A percentile compares a stretch with the other conserved stretches of the same genome.
phyloP scores from a whole-genome alignment of 2,329 filamentous ascomycete genomes.

The Neonectria faginata region DNA sequence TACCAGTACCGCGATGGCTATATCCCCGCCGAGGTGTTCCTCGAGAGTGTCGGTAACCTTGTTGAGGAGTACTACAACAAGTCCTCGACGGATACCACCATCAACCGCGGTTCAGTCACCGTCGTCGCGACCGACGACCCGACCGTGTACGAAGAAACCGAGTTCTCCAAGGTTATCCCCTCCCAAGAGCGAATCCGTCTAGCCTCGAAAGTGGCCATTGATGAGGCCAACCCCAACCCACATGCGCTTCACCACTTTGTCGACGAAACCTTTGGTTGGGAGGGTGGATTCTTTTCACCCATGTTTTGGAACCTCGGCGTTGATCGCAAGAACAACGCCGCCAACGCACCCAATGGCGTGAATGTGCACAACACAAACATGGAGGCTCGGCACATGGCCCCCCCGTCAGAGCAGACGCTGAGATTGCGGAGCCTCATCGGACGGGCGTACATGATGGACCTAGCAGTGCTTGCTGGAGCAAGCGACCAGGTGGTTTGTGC shows the following conservation, averaged over 20 bases:
- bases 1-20: conserved; percentile 82
- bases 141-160: conserved; percentile 74
- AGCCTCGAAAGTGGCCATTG: conserved; percentile 69
- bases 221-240: conserved; percentile 56
- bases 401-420: conserved; percentile 66
- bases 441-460: conserved; percentile 83
- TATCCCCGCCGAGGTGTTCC: conserved; percentile 78
- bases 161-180: conserved; percentile 67
- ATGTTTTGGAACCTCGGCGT: conserved; percentile 84
- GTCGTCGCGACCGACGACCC: conserved; percentile 86
- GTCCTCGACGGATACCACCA: conserved; percentile 51
- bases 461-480: conserved; percentile 76
- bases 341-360: conserved; percentile 48
- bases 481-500: conserved; percentile 81
- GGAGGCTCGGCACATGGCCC: conserved; percentile 41
- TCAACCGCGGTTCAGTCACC: conserved; percentile 60
- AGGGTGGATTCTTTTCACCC: conserved; percentile 85
- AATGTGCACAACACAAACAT: conserved; percentile 41
- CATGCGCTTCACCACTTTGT: conserved; percentile 73
- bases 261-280: conserved; percentile 85
- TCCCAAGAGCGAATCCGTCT: conserved; percentile 84
- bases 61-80: conserved; percentile 63
- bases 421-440: conserved; percentile 79
- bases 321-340: conserved; percentile 56
- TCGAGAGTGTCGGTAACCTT: conserved; percentile 67